These are phyloP conservation scores for Cetraspora pellucida DNA, from an alignment of 192 early-diverging fungal species.

Conservation along the genomic window DNA sequence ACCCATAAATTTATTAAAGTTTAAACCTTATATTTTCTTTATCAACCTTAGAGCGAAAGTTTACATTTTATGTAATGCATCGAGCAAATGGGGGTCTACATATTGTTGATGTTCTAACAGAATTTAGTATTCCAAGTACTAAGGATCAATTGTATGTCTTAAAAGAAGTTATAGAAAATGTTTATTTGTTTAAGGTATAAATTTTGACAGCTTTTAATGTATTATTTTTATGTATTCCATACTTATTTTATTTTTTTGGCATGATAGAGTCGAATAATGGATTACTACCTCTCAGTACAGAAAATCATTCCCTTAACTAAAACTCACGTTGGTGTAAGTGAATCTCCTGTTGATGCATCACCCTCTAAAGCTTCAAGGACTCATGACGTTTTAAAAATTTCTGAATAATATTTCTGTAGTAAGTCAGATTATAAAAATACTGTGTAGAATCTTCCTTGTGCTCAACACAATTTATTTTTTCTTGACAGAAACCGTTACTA, in stretches of 20 bases:
- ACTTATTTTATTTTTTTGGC: conserved; percentile 27
- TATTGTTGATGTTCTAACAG: conserved; percentile 28
- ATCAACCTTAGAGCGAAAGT: conserved; percentile 29
- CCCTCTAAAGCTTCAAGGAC: conserved; percentile 19
- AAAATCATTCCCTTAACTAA: conserved; percentile 30
- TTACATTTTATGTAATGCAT: conserved; percentile 33
- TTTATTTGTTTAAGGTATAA: conserved; percentile 34
- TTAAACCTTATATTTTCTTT: conserved; percentile 25
- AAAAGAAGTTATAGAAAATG: conserved; percentile 28
- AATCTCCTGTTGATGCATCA: conserved; percentile 29
- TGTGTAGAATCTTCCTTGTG: neutral
- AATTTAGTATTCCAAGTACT: conserved; percentile 34
- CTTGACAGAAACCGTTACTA: too few relatives aligned
- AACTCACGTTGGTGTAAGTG: conserved; percentile 23
- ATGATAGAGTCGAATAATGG: conserved; percentile 30
- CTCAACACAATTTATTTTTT: too few relatives aligned
- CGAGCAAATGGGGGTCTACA: conserved; percentile 28
- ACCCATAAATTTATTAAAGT: neutral
- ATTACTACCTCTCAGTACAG: conserved; percentile 15
- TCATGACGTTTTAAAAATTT: conserved; percentile 19
- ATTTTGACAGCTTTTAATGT: conserved; percentile 24
- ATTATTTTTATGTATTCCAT: conserved; percentile 27
- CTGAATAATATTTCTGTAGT: conserved; percentile 14
- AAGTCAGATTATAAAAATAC: conserved; percentile 12
- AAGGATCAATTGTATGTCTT: conserved; percentile 32